Evolutionary conservation across 1,284 basidiomycete genomes (phyloP), one percentile per base, ranked within the genome.

Genomic region (Tilletia caries): DNA sequence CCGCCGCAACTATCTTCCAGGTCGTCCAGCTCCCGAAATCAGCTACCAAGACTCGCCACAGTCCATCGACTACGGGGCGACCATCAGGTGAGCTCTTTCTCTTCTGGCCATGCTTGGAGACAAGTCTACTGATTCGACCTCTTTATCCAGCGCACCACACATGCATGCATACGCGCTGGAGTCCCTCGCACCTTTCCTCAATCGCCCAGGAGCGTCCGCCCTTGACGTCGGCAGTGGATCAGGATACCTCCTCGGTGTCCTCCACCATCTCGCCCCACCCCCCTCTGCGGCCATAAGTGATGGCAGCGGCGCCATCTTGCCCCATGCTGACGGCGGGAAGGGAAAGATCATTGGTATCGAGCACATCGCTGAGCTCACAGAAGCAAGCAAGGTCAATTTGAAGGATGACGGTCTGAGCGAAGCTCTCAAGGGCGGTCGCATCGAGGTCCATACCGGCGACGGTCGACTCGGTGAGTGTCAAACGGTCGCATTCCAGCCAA

Each of bases 1-100:
- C 60, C 69, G 79, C 1, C 73, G 70, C 10, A 87, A 91, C 78
- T 95, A 91, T 79, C 90, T 92, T 13, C 81, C 84, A 0, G 80
- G 46, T 2, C 54, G 65, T 54, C 48, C 50, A 10, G 29, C 4
- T 1, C 34, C 29, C 4, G 8, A 33, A 13, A 34, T 62, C 2
- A 75, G 92, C 2, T 95, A 95, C 73, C 85, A 88, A 34, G 93
- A 95, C 79, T 88, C 89, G 0, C 93, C 92, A 20, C 90, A 92
- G 89, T 90, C 86, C 10, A 94, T 92, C 67, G 90, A 90, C 2
- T 87, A 90, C 75, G 89, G 88, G 15, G 93, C 92, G 25, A 95
- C 93, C 0, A 94, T 95, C 72, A 91, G 90, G 64, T 93, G 93
- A 0, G 93, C 93, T 2, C 93, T 95, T 82, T 95, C n/a, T n/a